Conservation (phyloP, 176 grass and related monocot genomes). For the Areca catechu region DNA sequence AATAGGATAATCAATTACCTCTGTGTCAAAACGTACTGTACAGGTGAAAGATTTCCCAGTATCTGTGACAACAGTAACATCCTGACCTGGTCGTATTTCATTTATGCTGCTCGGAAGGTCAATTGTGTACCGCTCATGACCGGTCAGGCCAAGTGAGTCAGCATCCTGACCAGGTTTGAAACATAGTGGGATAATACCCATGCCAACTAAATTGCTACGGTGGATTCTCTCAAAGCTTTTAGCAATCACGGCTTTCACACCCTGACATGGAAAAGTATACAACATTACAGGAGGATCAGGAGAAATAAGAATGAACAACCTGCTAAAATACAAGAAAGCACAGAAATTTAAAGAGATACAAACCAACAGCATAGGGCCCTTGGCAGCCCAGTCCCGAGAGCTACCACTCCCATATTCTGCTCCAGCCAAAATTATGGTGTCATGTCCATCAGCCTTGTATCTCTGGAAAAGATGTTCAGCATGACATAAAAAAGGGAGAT, state of each 20-base stretch:
- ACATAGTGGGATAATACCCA: conserved; percentile 11
- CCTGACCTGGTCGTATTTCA: conserved; percentile 5
- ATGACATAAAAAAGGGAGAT: no score
- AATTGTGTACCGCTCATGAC: conserved; percentile 5
- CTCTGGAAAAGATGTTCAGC: conserved; percentile 1
- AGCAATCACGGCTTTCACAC: conserved; percentile 11
- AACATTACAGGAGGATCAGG: no score
- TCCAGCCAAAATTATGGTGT: conserved; percentile 12
- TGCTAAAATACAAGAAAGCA: no score
- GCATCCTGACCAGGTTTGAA: conserved; percentile 13
- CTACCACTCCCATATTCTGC: conserved; percentile 14
- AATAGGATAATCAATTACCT: neutral
- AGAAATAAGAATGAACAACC: no score
- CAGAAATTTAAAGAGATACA: neutral
- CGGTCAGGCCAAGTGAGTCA: conserved; percentile 8
- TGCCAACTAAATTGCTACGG: conserved; percentile 13
- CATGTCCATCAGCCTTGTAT: conserved; percentile 10
- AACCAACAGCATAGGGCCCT: conserved; percentile 13
- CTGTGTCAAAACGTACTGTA: conserved; percentile 11
- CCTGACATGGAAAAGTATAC: neutral
- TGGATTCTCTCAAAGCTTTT: conserved; percentile 14
- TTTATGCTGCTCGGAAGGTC: neutral
- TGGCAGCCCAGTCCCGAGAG: conserved; percentile 15
- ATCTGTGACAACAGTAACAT: conserved; percentile 10
- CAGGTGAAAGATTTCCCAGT: conserved; percentile 8